Base-by-base conservation (phyloP, 116 monocot species). In the Dioscorea cayenensis region DNA sequence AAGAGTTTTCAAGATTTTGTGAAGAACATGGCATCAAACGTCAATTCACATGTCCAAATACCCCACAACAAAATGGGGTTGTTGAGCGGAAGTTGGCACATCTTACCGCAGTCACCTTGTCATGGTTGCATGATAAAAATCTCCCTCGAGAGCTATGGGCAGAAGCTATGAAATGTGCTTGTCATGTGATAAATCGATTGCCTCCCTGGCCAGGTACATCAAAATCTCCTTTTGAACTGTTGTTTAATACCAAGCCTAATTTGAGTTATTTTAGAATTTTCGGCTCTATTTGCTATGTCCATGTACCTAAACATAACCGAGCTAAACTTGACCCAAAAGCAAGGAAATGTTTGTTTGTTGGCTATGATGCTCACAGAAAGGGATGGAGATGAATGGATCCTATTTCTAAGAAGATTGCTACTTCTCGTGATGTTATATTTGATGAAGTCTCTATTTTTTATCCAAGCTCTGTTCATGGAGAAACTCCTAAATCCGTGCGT, bases 351-450 rank as follows among this genome's bases (percentile, higher is more conserved):
- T 32, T 64, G 28, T 32, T 73, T 28, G n/a, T 73, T 2, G 17
- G 48, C 28, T 73, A 64, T 38, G 28, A 73, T 19, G 43, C 0
- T 29, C 0, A 51, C n/a, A 73, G 64, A 11, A 73, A 73, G 51
- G 64, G 64, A 7, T 52, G 74, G 74, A 74, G 52, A 55, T 66
- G 65, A 28, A 51, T 28, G 17, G 51, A 74, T 22, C 65, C 65
- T 11, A 52, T 36, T 52, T 52, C 66, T 29, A 13, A 7, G 2
- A 11, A 17, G 52, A 55, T 50, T 21, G 55, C 28, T 55, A 55
- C 20, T 17, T 55, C 66, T 17, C 11, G 52, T 16, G 65, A 74
- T 66, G 52, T 66, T 2, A 20, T 74, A 0, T 74, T 74, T 49
- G 29, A 66, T 50, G 68, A 68, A 60, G 19, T 60, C 3, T n/a